Conservation (phyloP, 2,329 filamentous ascomycete genomes). For the Diaporthe helianthi region DNA sequence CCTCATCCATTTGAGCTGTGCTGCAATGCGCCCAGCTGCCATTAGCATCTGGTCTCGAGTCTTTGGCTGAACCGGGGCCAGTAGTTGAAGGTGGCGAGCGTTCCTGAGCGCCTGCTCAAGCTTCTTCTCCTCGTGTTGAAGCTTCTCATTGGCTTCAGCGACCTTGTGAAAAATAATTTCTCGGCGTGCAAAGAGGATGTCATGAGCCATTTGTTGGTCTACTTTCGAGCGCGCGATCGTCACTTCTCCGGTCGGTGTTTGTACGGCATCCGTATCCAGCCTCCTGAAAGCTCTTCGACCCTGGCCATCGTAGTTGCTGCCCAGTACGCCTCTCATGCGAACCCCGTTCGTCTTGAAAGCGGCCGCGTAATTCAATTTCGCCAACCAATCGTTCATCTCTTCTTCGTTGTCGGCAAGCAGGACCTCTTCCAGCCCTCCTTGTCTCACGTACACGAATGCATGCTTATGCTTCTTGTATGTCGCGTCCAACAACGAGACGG, state of each 20-base stretch:
- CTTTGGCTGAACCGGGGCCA: slow-evolving; percentile 90
- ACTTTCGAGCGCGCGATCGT: slow-evolving; percentile 76
- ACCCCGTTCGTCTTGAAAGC: slow-evolving; percentile 93
- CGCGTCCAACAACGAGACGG: slow-evolving; percentile 84
- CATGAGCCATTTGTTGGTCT: slow-evolving; percentile 82
- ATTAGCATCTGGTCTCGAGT: slow-evolving; percentile 86
- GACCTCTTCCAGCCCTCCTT: slow-evolving; percentile 86
- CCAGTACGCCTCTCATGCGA: slow-evolving; percentile 85
- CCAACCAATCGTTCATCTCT: slow-evolving; percentile 96
- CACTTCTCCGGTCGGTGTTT: slow-evolving; percentile 76
- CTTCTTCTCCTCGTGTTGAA: slow-evolving; percentile 75
- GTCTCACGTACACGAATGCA: slow-evolving; percentile 88
- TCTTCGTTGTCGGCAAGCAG: slow-evolving; percentile 88
- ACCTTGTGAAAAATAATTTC: slow-evolving; percentile 87
- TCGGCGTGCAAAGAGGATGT: slow-evolving; percentile 82
- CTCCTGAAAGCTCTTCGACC: slow-evolving; percentile 74
- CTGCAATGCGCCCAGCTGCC: slow-evolving; percentile 82
- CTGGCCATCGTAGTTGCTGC: slow-evolving; percentile 85
- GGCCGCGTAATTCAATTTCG: slow-evolving; percentile 94
- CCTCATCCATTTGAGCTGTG: slow-evolving; percentile 91
- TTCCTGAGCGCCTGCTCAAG: slow-evolving; percentile 86
- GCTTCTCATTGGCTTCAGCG: slow-evolving; percentile 79
- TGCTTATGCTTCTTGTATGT: slow-evolving; percentile 96
- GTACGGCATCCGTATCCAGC: slow-evolving; percentile 71
- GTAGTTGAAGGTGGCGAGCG: slow-evolving; percentile 84